phyloP scores from a whole-genome alignment of 306 rosid species.

The Vigna nakashimae region DNA sequence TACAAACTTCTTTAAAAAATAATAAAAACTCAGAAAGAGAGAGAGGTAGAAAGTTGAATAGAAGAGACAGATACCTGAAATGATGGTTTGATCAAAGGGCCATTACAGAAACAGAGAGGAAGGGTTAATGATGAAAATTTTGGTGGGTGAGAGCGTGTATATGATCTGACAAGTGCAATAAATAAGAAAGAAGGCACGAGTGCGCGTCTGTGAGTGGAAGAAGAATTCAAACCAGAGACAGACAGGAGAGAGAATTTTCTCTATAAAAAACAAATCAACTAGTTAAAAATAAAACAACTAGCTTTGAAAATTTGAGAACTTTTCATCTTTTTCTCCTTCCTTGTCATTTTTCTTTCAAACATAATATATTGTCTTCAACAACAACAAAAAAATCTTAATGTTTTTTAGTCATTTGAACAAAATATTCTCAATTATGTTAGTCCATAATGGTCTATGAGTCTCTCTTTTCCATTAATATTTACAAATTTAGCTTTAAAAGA shows the following conservation, averaged over 20 bases:
- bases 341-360: too few relatives aligned
- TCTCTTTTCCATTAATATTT: too few relatives aligned
- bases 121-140: conserved; percentile 18
- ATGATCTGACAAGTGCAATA: conserved; percentile 34
- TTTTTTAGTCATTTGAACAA: too few relatives aligned
- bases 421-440: too few relatives aligned
- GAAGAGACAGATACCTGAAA: conserved; percentile 41
- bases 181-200: conserved; percentile 38
- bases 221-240: conserved; percentile 60
- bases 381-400: too few relatives aligned
- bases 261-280: too few relatives aligned
- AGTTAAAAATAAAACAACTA: too few relatives aligned
- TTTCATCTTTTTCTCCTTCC: too few relatives aligned
- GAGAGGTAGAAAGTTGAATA: neutral
- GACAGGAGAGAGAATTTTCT: neutral
- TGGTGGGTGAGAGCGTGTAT: conserved; percentile 33
- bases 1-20: neutral
- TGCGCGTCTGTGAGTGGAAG: conserved; percentile 55
- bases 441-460: too few relatives aligned
- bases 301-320: neutral
- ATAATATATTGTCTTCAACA: neutral
- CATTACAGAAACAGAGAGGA: conserved; percentile 28
- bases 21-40: neutral
- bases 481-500: too few relatives aligned
- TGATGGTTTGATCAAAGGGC: conserved; percentile 37